Evolutionary conservation across 2,329 filamentous ascomycete species (phyloP).

Genomic region (Monosporascus sp.): DNA sequence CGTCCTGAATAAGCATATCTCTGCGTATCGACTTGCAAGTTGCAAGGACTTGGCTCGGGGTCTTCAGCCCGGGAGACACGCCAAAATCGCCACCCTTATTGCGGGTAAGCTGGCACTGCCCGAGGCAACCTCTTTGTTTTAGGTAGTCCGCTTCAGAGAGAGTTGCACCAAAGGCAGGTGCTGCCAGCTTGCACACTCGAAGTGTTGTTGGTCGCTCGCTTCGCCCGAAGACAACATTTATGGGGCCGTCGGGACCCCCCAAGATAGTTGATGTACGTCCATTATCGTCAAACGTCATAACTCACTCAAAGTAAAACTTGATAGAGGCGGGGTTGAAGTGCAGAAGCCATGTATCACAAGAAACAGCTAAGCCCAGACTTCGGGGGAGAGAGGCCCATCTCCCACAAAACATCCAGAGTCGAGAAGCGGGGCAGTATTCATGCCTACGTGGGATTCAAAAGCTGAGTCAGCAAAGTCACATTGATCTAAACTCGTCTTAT

Average conservation of each 20-base stretch:
- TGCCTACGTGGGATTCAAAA: too few species aligned
- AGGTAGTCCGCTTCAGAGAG: slow-evolving; percentile 8
- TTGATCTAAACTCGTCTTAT: too few species aligned
- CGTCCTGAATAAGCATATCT: slow-evolving; percentile 10
- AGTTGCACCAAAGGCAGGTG: slow-evolving; percentile 9
- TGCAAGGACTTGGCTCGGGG: slow-evolving; percentile 7
- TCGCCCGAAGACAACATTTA: slow-evolving; percentile 8
- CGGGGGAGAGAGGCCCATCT: too few species aligned
- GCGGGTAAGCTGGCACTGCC: slow-evolving; percentile 2
- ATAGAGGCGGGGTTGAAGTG: too few species aligned
- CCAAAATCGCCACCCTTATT: slow-evolving; percentile 12
- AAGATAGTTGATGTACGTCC: slow-evolving; percentile 1
- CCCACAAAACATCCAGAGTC: too few species aligned
- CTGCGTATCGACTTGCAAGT: slow-evolving; percentile 15
- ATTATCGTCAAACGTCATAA: background rate
- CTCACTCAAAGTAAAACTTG: too few species aligned
- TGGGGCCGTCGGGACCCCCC: background rate
- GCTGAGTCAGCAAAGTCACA: too few species aligned
- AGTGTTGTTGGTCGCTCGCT: slow-evolving; percentile 1
- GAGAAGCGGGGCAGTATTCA: too few species aligned
- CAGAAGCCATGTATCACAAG: too few species aligned
- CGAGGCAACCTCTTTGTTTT: slow-evolving; percentile 8
- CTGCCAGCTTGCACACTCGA: slow-evolving; percentile 8
- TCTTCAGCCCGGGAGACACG: slow-evolving; percentile 5
- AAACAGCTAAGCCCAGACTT: too few species aligned